Evolutionary conservation across 2,329 filamentous ascomycete genomes (phyloP).

Genomic region (Exophiala sideris): DNA sequence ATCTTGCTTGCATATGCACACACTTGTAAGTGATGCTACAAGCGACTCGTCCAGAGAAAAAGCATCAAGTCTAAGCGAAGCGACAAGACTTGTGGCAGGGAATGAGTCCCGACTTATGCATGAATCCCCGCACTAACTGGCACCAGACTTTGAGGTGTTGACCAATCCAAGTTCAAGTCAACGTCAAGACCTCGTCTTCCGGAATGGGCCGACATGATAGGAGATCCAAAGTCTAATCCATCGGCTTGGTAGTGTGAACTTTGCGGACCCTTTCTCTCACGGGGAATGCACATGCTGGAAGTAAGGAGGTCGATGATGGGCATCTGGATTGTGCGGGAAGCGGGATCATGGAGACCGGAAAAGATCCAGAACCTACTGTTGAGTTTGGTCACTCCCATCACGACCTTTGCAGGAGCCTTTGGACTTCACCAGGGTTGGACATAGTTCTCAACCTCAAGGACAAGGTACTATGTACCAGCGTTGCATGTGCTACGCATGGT

Average conservation of each 20-base stretch:
- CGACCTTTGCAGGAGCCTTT: too few species aligned
- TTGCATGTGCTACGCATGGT: too few species aligned
- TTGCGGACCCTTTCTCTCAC: neutral
- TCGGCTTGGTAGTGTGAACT: neutral
- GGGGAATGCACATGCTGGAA: too few species aligned
- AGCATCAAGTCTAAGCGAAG: neutral
- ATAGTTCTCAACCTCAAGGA: too few species aligned
- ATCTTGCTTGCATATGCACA: constrained; percentile 1
- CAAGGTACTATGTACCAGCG: too few species aligned
- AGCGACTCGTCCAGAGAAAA: neutral
- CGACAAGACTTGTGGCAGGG: neutral
- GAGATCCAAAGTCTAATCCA: neutral
- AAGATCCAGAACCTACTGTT: too few species aligned
- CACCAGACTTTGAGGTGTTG: constrained; percentile 2
- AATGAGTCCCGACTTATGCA: neutral
- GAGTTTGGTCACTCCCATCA: too few species aligned
- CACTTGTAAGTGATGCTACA: neutral
- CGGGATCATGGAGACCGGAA: too few species aligned
- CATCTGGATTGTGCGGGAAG: too few species aligned
- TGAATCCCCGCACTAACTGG: constrained; percentile 13
- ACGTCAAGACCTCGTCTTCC: constrained; percentile 10
- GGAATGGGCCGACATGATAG: constrained; percentile 11
- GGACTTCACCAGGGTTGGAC: too few species aligned
- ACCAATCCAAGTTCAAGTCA: constrained; percentile 10
- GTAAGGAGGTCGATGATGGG: too few species aligned